A percentile compares a stretch with the other conserved stretches of the same genome.
phyloP scores from a whole-genome alignment of 306 rosid genomes.

The Vachellia pachyceras region DNA sequence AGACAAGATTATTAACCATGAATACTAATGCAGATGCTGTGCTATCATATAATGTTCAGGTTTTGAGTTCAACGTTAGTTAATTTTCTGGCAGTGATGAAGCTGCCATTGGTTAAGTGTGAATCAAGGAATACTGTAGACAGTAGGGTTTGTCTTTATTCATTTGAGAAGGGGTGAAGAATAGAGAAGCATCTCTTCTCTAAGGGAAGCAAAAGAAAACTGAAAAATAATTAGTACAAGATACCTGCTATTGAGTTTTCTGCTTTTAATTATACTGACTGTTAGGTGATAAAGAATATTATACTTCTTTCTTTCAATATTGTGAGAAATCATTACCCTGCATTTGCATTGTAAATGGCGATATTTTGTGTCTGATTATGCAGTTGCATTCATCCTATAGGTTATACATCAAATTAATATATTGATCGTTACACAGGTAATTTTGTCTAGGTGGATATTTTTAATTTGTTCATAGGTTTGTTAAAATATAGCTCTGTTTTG shows the following conservation, averaged over 20 bases:
- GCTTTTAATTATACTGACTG: background rate
- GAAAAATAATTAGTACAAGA: background rate
- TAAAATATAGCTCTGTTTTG: background rate
- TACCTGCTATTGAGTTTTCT: no score
- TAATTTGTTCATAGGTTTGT: constrained; percentile 24
- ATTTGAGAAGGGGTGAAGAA: background rate
- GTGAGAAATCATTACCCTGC: background rate
- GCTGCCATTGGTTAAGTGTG: background rate
- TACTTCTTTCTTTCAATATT: background rate
- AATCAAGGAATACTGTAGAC: background rate
- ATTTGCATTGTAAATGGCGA: constrained; percentile 20
- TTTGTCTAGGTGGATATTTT: constrained; percentile 16
- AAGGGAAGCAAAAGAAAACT: background rate
- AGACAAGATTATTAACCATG: background rate
- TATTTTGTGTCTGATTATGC: constrained; percentile 15
- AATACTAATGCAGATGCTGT: no score
- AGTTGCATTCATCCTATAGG: constrained; percentile 29
- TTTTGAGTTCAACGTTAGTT: background rate
- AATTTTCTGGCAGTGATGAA: background rate
- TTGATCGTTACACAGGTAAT: background rate
- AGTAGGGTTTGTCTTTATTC: background rate
- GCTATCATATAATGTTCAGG: background rate
- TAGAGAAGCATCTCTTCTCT: background rate
- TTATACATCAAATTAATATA: constrained; percentile 1
- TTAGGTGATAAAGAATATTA: constrained; percentile 58